Conservation (phyloP, 2,329 filamentous ascomycete genomes). For the Pseudocercospora pini-densiflorae region DNA sequence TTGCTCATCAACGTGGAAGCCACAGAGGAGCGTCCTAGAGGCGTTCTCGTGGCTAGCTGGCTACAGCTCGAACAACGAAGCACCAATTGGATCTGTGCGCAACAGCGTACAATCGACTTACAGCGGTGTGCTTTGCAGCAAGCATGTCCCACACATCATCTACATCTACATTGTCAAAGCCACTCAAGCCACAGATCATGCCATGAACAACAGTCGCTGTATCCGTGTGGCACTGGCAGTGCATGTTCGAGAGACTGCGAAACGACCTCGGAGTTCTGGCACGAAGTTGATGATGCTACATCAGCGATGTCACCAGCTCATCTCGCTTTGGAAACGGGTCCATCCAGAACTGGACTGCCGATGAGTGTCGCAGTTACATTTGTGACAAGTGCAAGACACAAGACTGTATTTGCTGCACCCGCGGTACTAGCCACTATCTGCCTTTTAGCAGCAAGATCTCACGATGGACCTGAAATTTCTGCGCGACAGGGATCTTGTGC, state of each 20-base stretch:
- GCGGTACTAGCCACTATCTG: neutral
- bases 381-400: neutral
- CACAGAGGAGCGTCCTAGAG: constrained; percentile 1
- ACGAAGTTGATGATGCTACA: neutral
- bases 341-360: neutral
- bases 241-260: neutral
- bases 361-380: neutral
- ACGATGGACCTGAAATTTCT: neutral
- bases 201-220: neutral
- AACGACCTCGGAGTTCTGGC: neutral
- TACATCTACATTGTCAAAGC: neutral
- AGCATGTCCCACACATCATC: neutral
- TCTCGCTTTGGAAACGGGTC: neutral
- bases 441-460: neutral
- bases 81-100: constrained; percentile 2
- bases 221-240: neutral
- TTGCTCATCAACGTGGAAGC: constrained; percentile 2
- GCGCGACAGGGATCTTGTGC: neutral
- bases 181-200: neutral
- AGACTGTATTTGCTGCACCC: neutral
- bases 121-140: constrained; percentile 2
- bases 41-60: constrained; percentile 2
- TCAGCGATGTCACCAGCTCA: neutral
- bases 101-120: neutral
- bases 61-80: neutral